Evolutionary conservation across 345 rosid species (phyloP).

Genomic region (Eucalyptus guilfoylei): DNA sequence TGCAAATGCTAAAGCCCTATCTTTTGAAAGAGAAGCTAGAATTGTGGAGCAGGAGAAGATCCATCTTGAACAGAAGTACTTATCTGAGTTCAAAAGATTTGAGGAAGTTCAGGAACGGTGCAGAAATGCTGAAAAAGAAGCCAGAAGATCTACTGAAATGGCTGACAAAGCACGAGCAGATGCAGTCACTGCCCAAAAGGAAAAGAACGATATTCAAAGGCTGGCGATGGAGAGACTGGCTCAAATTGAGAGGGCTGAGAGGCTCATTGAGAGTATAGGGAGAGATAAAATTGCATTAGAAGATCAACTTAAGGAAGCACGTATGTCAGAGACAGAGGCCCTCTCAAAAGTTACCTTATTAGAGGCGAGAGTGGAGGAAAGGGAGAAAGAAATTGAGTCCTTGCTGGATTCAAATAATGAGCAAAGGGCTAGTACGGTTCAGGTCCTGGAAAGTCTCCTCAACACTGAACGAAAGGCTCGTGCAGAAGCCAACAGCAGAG

Average conservation of each 20-base stretch:
- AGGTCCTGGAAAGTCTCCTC: conserved; percentile 69
- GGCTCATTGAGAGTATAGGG: conserved; percentile 67
- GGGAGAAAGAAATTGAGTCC: conserved; percentile 87
- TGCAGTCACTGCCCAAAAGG: conserved; percentile 73
- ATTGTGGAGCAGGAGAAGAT: conserved; percentile 81
- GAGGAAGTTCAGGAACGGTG: conserved; percentile 84
- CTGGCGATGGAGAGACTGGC: conserved; percentile 91
- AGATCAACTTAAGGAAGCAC: conserved; percentile 48
- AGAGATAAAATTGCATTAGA: conserved; percentile 59
- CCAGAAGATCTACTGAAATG: conserved; percentile 73
- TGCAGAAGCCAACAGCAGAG: conserved; percentile 57
- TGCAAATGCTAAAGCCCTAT: conserved; percentile 51
- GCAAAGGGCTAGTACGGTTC: conserved; percentile 72
- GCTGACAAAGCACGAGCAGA: conserved; percentile 88
- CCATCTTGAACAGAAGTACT: conserved; percentile 72
- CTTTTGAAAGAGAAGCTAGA: conserved; percentile 74
- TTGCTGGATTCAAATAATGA: conserved; percentile 62
- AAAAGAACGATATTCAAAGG: conserved; percentile 66
- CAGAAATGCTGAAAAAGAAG: conserved; percentile 74
- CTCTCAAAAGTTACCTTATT: conserved; percentile 49
- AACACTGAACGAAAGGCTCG: conserved; percentile 81
- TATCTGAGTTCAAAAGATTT: conserved; percentile 68
- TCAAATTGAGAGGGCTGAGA: conserved; percentile 69
- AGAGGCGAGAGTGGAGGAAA: conserved; percentile 85
- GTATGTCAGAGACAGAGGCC: conserved; percentile 62